Conservation (phyloP, 2,329 filamentous ascomycete genomes). For the Diaporthe ilicicola region DNA sequence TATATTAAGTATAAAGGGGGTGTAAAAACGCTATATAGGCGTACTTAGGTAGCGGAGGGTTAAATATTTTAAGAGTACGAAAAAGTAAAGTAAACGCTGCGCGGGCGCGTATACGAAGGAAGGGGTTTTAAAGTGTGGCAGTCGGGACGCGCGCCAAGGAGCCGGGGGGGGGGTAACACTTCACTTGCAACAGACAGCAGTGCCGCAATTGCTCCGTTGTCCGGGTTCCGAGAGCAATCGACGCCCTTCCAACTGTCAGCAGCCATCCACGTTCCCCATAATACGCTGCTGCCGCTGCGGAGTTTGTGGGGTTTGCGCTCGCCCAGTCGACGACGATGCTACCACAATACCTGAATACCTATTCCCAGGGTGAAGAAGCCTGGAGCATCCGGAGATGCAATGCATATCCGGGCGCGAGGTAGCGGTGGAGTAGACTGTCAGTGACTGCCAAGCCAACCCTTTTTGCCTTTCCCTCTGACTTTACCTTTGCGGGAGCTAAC, state of each 20-base stretch:
- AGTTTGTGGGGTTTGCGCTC: not conserved
- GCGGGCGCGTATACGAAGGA: too few species aligned
- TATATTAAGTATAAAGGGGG: too few species aligned
- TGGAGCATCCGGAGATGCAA: not conserved
- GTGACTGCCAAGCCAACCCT: too few species aligned
- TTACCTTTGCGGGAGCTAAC: constrained; percentile 2
- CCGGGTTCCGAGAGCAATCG: constrained; percentile 5
- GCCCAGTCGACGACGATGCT: not conserved
- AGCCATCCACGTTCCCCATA: not conserved
- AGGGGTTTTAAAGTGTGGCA: too few species aligned
- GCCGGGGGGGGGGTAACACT: too few species aligned
- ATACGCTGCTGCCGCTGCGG: not conserved
- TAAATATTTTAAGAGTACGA: too few species aligned
- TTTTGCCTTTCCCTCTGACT: too few species aligned
- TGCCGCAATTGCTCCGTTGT: constrained; percentile 14
- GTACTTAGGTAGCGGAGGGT: too few species aligned
- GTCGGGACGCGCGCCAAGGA: too few species aligned
- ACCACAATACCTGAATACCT: not conserved
- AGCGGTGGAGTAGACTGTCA: not conserved
- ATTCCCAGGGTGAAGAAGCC: not conserved
- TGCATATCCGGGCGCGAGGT: not conserved
- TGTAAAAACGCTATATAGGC: too few species aligned
- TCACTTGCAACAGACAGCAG: too few species aligned
- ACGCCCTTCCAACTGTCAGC: not conserved
- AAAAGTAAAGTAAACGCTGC: too few species aligned